phyloP scores from a whole-genome alignment of 805 yeast species.

The Myxozyma monticola region DNA sequence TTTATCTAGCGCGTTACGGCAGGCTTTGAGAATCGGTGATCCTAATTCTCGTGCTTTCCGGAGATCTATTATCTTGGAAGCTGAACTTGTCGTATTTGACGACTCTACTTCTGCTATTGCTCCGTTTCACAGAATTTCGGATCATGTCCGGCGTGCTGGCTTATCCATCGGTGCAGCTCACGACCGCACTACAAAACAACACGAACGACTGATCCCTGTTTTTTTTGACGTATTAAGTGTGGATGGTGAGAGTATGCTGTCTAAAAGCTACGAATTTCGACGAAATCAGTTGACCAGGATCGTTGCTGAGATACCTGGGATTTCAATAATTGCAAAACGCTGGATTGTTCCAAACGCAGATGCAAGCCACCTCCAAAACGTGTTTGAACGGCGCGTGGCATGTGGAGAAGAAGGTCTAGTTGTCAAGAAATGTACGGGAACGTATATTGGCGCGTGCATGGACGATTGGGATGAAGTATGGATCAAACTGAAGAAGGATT shows the following conservation, averaged over 20 bases:
- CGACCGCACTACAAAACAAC: not conserved
- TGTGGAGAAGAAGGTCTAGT: constrained; percentile 20
- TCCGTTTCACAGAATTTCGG: constrained; percentile 17
- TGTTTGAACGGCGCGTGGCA: constrained; percentile 2
- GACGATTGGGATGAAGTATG: constrained; percentile 2
- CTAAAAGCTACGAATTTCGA: constrained; percentile 5
- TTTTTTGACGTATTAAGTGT: constrained; percentile 19
- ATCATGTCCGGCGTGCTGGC: constrained; percentile 18
- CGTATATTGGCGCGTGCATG: constrained; percentile 16
- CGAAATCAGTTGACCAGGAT: constrained; percentile 2
- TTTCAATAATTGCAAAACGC: not conserved
- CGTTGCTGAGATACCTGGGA: constrained; percentile 9
- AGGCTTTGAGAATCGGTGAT: too few species aligned
- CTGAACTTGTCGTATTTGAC: constrained; percentile 23
- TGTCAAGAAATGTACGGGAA: constrained; percentile 2
- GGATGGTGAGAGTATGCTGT: constrained; percentile 10
- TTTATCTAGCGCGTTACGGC: too few species aligned
- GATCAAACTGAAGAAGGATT: constrained; percentile 23
- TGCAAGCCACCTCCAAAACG: not conserved
- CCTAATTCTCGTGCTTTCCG: not conserved
- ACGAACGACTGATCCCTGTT: constrained; percentile 19
- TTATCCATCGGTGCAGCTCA: constrained; percentile 2
- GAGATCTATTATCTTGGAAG: constrained; percentile 13
- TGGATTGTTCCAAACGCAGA: not conserved
- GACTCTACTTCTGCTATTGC: not conserved